Conservation (phyloP, 352 stramenopile species). For the Phytophthora pseudosyringae region DNA sequence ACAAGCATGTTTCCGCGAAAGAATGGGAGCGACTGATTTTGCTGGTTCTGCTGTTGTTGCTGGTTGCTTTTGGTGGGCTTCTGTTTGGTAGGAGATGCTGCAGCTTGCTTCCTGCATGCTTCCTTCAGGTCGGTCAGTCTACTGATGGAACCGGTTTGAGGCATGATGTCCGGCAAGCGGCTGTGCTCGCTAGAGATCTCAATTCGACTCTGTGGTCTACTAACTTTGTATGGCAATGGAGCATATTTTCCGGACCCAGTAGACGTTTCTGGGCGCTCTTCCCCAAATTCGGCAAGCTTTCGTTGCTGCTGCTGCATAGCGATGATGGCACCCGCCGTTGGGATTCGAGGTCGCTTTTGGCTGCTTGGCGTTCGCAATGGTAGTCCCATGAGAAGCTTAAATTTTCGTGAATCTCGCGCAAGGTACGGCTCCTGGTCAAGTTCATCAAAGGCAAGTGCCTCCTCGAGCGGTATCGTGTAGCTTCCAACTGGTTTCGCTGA, state of each 20-base stretch:
- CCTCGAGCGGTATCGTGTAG: conserved; percentile 49
- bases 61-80: conserved; percentile 33
- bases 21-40: conserved; percentile 61
- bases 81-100: conserved; percentile 13
- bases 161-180: conserved; percentile 31
- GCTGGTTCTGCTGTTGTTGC: conserved; percentile 35
- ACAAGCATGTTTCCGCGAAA: conserved; percentile 77
- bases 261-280: conserved; percentile 32
- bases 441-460: conserved; percentile 51
- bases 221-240: conserved; percentile 7
- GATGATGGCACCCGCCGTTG: conserved; percentile 50
- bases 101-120: conserved; percentile 25
- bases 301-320: conserved; percentile 42
- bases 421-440: conserved; percentile 59
- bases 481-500: conserved; percentile 16
- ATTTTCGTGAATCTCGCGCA: conserved; percentile 59
- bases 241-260: conserved; percentile 7
- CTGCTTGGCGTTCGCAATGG: conserved; percentile 39
- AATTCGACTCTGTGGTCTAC: conserved; percentile 14
- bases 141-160: conserved; percentile 10
- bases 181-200: conserved; percentile 11
- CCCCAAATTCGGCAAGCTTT: conserved; percentile 25
- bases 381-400: conserved; percentile 59
- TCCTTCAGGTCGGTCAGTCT: conserved; percentile 41
- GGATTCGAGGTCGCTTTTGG: conserved; percentile 41